Conservation (phyloP, 1,284 basidiomycete species). For the Papiliotrema laurentii region DNA sequence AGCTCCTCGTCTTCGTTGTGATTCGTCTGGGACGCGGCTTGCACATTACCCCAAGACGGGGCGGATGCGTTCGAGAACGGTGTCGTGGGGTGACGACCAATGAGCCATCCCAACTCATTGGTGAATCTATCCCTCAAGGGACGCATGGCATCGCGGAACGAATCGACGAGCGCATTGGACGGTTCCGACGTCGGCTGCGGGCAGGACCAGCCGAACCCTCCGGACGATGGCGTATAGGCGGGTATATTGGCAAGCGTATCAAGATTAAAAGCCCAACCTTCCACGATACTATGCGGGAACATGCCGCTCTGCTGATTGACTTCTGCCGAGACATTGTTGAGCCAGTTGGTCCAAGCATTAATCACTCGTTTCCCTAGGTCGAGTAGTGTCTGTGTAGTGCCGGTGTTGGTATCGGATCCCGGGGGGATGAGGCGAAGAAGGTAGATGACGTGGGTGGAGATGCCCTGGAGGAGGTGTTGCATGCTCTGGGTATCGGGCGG, state of each 20-base stretch:
- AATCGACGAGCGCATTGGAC: conserved; percentile 17
- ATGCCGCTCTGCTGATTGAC: conserved; percentile 43
- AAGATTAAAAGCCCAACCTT: conserved; percentile 30
- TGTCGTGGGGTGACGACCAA: conserved; percentile 13
- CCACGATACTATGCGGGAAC: conserved; percentile 33
- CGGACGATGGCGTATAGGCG: not conserved
- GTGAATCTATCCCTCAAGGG: conserved; percentile 28
- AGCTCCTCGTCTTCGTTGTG: conserved; percentile 4
- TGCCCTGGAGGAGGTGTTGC: conserved; percentile 29
- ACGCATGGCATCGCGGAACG: conserved; percentile 29
- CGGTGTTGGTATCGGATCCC: conserved; percentile 6
- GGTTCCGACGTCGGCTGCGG: not conserved
- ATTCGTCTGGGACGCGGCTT: not conserved
- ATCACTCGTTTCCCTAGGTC: conserved; percentile 33
- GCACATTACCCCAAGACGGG: not conserved
- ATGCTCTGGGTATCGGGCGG: conserved; percentile 23
- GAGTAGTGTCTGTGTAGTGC: conserved; percentile 16
- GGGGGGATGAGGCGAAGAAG: conserved; percentile 31
- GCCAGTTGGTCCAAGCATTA: conserved; percentile 31
- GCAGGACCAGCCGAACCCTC: conserved; percentile 8
- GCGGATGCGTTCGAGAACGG: not conserved
- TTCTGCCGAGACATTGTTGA: conserved; percentile 24
- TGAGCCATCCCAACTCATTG: conserved; percentile 38
- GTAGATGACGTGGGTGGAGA: conserved; percentile 24
- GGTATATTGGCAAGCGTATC: conserved; percentile 15